Evolutionary conservation across 164 flowering plant species (phyloP).

Genomic region (Macadamia integrifolia): DNA sequence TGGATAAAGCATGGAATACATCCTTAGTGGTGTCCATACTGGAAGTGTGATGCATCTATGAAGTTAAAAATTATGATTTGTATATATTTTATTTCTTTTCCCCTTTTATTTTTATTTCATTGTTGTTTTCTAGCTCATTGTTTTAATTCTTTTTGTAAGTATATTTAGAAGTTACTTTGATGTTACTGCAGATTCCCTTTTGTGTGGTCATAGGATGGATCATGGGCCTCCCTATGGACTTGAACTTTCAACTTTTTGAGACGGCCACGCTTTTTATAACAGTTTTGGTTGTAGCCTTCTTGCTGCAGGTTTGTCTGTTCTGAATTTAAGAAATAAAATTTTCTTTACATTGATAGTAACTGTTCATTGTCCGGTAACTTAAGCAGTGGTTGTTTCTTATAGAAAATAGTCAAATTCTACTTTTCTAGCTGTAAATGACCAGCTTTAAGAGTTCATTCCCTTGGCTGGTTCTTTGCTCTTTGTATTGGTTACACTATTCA

Average conservation of each 20-base stretch:
- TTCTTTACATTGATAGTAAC: neutral
- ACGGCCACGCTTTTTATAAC: slow-evolving; percentile 63
- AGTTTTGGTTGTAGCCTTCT: slow-evolving; percentile 61
- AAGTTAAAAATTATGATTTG: no score
- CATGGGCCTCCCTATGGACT: slow-evolving; percentile 61
- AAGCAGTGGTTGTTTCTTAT: neutral
- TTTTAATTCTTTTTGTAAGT: no score
- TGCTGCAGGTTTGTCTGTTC: slow-evolving; percentile 46
- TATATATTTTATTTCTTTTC: no score
- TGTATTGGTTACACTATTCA: no score
- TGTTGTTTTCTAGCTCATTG: neutral
- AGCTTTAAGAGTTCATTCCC: no score
- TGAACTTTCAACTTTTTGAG: slow-evolving; percentile 66
- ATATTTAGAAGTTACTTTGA: neutral
- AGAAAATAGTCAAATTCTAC: neutral
- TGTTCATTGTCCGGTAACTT: neutral
- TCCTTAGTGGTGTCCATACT: no score
- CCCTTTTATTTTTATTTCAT: neutral
- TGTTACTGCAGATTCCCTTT: slow-evolving; percentile 51
- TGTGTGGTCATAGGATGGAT: slow-evolving; percentile 65
- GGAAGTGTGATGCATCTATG: neutral
- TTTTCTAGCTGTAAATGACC: no score
- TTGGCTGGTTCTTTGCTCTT: no score
- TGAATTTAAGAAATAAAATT: neutral
- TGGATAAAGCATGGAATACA: no score